Evolutionary conservation across 441 rosid species (phyloP).

Genomic region (Croton setiger): DNA sequence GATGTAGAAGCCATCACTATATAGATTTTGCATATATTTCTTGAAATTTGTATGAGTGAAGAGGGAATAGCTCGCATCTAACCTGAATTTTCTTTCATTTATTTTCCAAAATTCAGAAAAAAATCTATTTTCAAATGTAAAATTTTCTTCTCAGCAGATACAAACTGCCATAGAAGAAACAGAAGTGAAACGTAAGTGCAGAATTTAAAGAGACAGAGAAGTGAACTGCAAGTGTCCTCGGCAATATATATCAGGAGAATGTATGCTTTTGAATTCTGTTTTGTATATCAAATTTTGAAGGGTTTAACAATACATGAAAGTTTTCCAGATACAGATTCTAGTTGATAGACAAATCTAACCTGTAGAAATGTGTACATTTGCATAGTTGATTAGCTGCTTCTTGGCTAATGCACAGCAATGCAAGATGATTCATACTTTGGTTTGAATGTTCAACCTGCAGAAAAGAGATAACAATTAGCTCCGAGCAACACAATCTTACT

Average conservation of each 20-base stretch:
- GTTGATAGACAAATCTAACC: constrained; percentile 16
- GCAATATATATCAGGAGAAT: neutral
- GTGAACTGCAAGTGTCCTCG: neutral
- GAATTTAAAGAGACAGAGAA: neutral
- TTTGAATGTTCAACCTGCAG: constrained; percentile 17
- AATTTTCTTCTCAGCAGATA: too few species aligned
- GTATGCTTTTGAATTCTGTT: neutral
- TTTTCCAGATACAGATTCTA: constrained; percentile 5
- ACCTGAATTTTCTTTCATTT: neutral
- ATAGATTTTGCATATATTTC: constrained; percentile 5
- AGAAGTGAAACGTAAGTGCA: neutral
- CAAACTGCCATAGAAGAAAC: too few species aligned
- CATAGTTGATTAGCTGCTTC: neutral
- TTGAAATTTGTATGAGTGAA: neutral
- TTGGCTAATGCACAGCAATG: neutral
- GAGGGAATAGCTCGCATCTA: neutral
- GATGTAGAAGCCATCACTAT: constrained; percentile 11
- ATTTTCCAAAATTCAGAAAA: neutral
- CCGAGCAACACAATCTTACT: neutral
- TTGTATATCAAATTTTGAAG: neutral
- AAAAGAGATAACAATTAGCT: constrained; percentile 9
- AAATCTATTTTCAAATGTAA: too few species aligned
- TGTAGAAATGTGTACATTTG: constrained; percentile 6
- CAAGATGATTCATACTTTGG: neutral
- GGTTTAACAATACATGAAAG: constrained; percentile 8